Evolutionary conservation across 1,284 basidiomycete genomes (phyloP).

Genomic region (Melampsora americana): DNA sequence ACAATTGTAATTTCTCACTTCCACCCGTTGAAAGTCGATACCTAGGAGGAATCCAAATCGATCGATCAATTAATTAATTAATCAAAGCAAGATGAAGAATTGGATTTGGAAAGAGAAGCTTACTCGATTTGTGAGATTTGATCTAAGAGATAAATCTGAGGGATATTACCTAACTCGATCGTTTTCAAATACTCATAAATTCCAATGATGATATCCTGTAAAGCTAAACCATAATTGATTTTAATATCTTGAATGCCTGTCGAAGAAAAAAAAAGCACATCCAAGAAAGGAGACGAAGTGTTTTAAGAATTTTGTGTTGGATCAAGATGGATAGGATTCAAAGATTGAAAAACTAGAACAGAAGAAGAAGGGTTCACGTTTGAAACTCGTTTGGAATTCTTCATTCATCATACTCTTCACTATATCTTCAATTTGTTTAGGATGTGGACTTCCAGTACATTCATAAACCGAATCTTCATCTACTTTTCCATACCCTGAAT

Average conservation of each 20-base stretch:
- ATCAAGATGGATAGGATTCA: too few species aligned
- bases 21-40: constrained; percentile 88
- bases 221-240: constrained; percentile 82
- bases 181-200: constrained; percentile 86
- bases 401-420: constrained; percentile 94
- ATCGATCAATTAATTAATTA: not conserved
- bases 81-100: constrained; percentile 28
- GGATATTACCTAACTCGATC: constrained; percentile 77
- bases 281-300: not conserved
- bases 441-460: constrained; percentile 94
- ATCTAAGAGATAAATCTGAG: constrained; percentile 87
- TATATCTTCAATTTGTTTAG: constrained; percentile 84
- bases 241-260: constrained; percentile 83
- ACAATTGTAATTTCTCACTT: constrained; percentile 89
- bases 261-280: not conserved
- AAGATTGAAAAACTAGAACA: too few species aligned
- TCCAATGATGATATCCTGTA: constrained; percentile 91
- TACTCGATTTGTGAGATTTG: constrained; percentile 85
- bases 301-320: too few species aligned
- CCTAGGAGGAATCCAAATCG: constrained; percentile 58
- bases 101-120: constrained; percentile 51
- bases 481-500: constrained; percentile 85
- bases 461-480: constrained; percentile 91
- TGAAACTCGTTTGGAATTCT: constrained; percentile 89
- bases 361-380: constrained; percentile 60